Evolutionary conservation across 371 early-diverging fungal species (phyloP).

Genomic region (Apophysomyces sp.): DNA sequence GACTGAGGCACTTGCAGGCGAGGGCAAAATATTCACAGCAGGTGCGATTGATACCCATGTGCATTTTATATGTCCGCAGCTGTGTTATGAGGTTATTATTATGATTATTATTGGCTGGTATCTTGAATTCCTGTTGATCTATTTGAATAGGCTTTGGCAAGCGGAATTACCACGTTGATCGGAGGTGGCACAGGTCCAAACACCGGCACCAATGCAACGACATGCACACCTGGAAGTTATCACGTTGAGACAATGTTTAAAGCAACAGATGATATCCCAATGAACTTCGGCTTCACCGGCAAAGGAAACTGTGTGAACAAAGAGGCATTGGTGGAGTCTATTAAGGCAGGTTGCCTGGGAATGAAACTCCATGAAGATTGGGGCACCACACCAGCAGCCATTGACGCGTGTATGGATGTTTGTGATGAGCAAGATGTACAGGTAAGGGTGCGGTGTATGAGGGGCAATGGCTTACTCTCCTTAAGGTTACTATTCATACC

Average conservation of each 20-base stretch:
- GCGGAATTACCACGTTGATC: constrained; percentile 88
- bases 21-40: constrained; percentile 89
- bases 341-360: constrained; percentile 87
- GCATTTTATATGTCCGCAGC: constrained; percentile 91
- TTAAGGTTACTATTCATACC: constrained; percentile 85
- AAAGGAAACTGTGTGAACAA: constrained; percentile 81
- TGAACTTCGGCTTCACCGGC: constrained; percentile 93
- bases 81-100: constrained; percentile 65
- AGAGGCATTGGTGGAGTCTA: constrained; percentile 75
- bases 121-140: background rate
- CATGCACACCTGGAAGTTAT: constrained; percentile 84
- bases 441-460: no score
- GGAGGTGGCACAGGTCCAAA: constrained; percentile 96
- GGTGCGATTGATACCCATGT: constrained; percentile 92
- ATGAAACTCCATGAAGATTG: constrained; percentile 95
- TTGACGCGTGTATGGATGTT: constrained; percentile 81
- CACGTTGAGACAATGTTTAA: constrained; percentile 87
- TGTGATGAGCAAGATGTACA: constrained; percentile 91
- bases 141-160: constrained; percentile 63
- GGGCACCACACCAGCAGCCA: constrained; percentile 92
- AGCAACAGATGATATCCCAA: constrained; percentile 81
- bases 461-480: background rate
- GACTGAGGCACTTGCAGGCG: constrained; percentile 91
- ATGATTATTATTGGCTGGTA: background rate
- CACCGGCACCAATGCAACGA: constrained; percentile 93